phyloP scores from a whole-genome alignment of 805 yeast genomes.

The Blastobotrys peoriensis region DNA sequence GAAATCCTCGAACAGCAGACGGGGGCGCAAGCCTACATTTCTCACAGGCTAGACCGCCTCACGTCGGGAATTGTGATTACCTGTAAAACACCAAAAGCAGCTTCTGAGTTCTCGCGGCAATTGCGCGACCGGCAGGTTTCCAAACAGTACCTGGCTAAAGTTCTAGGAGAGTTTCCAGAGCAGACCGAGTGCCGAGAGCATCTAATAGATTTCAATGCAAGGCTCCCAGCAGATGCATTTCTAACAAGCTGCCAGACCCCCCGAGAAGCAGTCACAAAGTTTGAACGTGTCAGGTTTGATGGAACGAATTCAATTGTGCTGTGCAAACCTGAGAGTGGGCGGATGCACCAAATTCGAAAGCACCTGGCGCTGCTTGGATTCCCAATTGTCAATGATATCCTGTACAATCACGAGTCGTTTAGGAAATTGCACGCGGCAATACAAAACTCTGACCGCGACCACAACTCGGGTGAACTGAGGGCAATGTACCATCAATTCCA shows the following conservation, averaged over 20 bases:
- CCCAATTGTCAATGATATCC: constrained; percentile 88
- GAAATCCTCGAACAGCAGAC: constrained; percentile 64
- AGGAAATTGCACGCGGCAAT: constrained; percentile 64
- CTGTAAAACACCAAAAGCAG: constrained; percentile 66
- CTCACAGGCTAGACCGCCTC: constrained; percentile 74
- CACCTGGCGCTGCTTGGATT: constrained; percentile 78
- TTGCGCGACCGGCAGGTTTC: constrained; percentile 55
- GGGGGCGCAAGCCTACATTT: constrained; percentile 59
- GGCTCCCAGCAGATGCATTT: constrained; percentile 39
- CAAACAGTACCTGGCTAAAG: constrained; percentile 78
- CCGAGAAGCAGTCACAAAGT: constrained; percentile 64
- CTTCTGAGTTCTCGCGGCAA: constrained; percentile 58
- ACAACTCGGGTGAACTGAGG: constrained; percentile 37
- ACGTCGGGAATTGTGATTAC: constrained; percentile 84
- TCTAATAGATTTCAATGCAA: constrained; percentile 57
- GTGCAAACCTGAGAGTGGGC: constrained; percentile 81
- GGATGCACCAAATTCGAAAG: constrained; percentile 92
- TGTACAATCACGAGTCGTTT: constrained; percentile 61
- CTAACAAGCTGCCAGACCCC: neutral
- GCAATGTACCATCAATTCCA: constrained; percentile 40
- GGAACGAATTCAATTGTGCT: constrained; percentile 49
- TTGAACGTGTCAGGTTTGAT: constrained; percentile 54
- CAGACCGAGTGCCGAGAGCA: constrained; percentile 49
- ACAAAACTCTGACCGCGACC: constrained; percentile 42
- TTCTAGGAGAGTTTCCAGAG: constrained; percentile 68